These are phyloP conservation scores for Cylindrotheca closterium DNA, from an alignment of 108 stramenopile genomes.

Conservation along the genomic window DNA sequence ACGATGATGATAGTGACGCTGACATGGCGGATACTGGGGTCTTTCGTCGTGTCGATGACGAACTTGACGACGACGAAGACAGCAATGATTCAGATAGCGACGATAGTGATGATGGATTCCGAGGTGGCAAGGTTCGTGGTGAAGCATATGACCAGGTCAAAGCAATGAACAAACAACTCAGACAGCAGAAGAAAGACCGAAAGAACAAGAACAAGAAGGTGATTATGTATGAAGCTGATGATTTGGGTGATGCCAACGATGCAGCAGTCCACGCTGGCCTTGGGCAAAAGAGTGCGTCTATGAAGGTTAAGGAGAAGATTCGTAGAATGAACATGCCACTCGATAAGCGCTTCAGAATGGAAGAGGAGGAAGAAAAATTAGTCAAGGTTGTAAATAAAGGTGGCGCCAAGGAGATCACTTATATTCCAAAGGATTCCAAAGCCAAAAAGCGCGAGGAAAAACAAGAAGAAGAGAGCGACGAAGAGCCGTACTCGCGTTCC, in stretches of 20 bases:
- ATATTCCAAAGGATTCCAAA: conserved; percentile 61
- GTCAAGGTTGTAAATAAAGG: conserved; percentile 55
- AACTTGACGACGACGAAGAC: conserved; percentile 40
- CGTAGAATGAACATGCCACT: conserved; percentile 67
- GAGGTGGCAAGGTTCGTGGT: conserved; percentile 80
- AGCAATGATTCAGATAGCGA: conserved; percentile 29
- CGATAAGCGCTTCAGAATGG: conserved; percentile 58
- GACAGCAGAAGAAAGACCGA: conserved; percentile 30
- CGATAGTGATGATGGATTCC: conserved; percentile 76
- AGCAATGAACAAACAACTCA: conserved; percentile 26
- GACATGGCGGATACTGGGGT: conserved; percentile 33
- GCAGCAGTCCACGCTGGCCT: conserved; percentile 57
- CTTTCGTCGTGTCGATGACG: conserved; percentile 32
- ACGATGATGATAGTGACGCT: conserved; percentile 61
- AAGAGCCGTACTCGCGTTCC: conserved; percentile 3
- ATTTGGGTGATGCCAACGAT: conserved; percentile 40
- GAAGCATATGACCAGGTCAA: conserved; percentile 66
- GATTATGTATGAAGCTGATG: conserved; percentile 71
- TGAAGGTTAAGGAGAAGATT: conserved; percentile 44
- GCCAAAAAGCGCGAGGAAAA: conserved; percentile 35
- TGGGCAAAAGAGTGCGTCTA: conserved; percentile 39
- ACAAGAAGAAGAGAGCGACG: conserved; percentile 11
- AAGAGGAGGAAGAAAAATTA: conserved; percentile 48
- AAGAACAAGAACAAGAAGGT: conserved; percentile 33
- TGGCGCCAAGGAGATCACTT: conserved; percentile 71